Base-by-base conservation (phyloP, 2,329 filamentous ascomycete genomes). In the Alternaria brassicicola region DNA sequence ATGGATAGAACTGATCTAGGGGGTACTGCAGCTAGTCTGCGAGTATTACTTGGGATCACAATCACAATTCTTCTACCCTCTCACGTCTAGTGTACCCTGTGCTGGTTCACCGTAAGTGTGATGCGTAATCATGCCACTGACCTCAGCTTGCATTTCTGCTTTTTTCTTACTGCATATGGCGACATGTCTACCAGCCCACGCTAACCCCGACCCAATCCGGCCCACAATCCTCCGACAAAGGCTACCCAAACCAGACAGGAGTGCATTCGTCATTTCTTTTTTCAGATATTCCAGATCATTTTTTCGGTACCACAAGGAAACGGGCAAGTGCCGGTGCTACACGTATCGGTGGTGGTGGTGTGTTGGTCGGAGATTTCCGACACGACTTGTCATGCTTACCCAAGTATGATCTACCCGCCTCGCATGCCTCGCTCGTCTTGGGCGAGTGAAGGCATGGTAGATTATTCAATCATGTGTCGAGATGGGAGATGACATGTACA, bases 71-170 rank as follows among this genome's bases (percentile, higher is more conserved):
- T 41, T 51, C 35, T 38, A 41, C 35, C 35, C 19, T 30, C 35
- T 41, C 19, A 33, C 13, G 23, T 23, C 12, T 13, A 33, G 21
- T 49, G 31, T 49, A 38, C 33, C 47, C 43, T 47, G 43, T 47
- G 21, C n/a, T 25, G 43, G 43, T 47, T 47, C 43, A 47, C 43
- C 43, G 43, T 30, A 47, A 47, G 35, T 33, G 28, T 47, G 43
- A 49, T 49, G 21, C 21, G 21, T 19, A 13, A 38, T 25, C 31
- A 25, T 21, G 33, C 21, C 30, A 47, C 30, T 47, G 43, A 25
- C 19, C 43, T 47, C 17, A 25, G 13, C 19, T 12, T 17, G 19
- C 30, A 23, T 47, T 1, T 3, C 9, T 47, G 43, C 30, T 33
- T 47, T 47, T 35, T 47, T 47, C 30, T n/a, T 31, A 46, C 43